Conservation (phyloP, 371 early-diverging fungal species). For the Mortierella polycephala region DNA sequence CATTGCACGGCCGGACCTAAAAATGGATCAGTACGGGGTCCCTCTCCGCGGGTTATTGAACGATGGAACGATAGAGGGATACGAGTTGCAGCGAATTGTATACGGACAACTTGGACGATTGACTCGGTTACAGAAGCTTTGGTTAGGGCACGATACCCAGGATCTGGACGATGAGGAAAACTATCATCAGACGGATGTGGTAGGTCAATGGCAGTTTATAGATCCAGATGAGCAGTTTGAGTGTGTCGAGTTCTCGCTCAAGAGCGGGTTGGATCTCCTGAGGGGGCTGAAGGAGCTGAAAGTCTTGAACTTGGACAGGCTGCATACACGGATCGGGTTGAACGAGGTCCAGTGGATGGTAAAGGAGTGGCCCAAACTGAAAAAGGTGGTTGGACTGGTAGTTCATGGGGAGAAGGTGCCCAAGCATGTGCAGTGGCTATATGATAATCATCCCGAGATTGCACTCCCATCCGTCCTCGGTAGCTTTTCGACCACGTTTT, state of each 20-base stretch:
- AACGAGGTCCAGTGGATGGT: slow-evolving; percentile 47
- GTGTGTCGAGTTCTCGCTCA: slow-evolving; percentile 41
- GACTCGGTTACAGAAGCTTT: slow-evolving; percentile 14
- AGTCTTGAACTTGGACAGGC: slow-evolving; percentile 27
- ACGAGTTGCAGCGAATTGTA: slow-evolving; percentile 24
- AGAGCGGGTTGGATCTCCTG: slow-evolving; percentile 24
- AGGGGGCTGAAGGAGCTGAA: slow-evolving; percentile 21
- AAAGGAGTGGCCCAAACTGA: slow-evolving; percentile 29
- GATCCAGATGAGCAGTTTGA: slow-evolving; percentile 35
- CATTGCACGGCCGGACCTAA: slow-evolving; percentile 37
- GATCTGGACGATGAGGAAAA: slow-evolving; percentile 43
- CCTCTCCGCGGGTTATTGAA: slow-evolving; percentile 24
- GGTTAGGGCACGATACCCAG: slow-evolving; percentile 44
- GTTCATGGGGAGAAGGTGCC: slow-evolving; percentile 23
- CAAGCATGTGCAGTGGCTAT: slow-evolving; percentile 41
- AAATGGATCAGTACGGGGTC: slow-evolving; percentile 22
- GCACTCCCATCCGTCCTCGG: slow-evolving; percentile 31
- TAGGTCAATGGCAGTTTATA: slow-evolving; percentile 32
- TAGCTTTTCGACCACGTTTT: slow-evolving; percentile 15
- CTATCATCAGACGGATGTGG: slow-evolving; percentile 25
- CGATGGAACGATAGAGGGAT: slow-evolving; percentile 21
- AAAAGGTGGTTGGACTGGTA: slow-evolving; percentile 29
- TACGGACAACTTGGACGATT: slow-evolving; percentile 26
- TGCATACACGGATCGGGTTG: slow-evolving; percentile 30
- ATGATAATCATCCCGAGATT: slow-evolving; percentile 30